Evolutionary conservation across 441 rosid species (phyloP).

Genomic region (California macrophylla): DNA sequence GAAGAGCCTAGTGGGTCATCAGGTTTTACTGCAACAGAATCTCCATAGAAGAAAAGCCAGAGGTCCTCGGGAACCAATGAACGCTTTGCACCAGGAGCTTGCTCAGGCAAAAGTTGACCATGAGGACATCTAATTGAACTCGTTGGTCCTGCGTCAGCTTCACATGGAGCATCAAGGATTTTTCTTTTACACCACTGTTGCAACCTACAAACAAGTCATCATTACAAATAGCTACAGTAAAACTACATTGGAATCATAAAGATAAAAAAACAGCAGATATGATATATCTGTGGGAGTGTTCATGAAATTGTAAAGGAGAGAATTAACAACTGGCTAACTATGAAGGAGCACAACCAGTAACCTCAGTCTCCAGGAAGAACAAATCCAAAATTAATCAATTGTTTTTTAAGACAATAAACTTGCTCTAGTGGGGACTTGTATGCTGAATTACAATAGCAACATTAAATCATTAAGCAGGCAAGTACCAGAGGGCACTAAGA

Average conservation of each 20-base stretch:
- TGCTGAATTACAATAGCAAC: background rate
- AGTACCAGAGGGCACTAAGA: constrained; percentile 13
- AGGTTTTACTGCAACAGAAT: constrained; percentile 54
- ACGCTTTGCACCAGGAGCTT: constrained; percentile 84
- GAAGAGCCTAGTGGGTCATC: constrained; percentile 50
- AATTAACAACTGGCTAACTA: background rate
- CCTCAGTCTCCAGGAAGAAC: background rate
- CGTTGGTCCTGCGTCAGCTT: constrained; percentile 92
- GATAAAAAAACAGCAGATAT: background rate
- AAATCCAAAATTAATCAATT: background rate
- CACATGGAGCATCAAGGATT: constrained; percentile 81
- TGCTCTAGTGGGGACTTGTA: background rate
- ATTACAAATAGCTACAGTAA: constrained; percentile 3
- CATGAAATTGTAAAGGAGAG: background rate
- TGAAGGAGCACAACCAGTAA: background rate
- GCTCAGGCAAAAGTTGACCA: constrained; percentile 77
- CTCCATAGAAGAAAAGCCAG: constrained; percentile 83
- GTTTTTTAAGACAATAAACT: background rate
- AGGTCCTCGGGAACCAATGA: constrained; percentile 71
- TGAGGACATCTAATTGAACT: constrained; percentile 66
- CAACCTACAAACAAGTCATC: constrained; percentile 44
- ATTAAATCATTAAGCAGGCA: background rate
- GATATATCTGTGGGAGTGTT: background rate
- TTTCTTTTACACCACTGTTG: constrained; percentile 95
- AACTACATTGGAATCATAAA: background rate